A percentile compares a stretch with the other conserved stretches of the same genome.
phyloP scores from a whole-genome alignment of 352 stramenopile genomes.

The Poterioochromonas sp. region DNA sequence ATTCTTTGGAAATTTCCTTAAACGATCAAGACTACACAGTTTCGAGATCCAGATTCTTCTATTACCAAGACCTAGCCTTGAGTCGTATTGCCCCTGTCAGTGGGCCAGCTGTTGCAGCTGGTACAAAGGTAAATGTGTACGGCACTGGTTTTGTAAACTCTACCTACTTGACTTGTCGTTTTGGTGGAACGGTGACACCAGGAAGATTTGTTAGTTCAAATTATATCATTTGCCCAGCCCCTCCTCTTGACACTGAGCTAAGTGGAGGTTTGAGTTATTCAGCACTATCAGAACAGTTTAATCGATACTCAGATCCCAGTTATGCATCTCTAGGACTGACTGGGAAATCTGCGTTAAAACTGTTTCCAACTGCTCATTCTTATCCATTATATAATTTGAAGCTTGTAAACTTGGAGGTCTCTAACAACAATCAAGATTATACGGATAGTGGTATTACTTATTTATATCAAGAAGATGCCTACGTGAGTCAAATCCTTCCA shows the following conservation, averaged over 20 bases:
- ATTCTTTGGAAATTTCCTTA: slow-evolving; percentile 29
- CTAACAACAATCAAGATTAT: slow-evolving; percentile 89
- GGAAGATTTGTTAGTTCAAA: slow-evolving; percentile 54
- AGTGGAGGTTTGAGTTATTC: slow-evolving; percentile 7
- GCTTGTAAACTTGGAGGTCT: slow-evolving; percentile 80
- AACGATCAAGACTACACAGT: slow-evolving; percentile 34
- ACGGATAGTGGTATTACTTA: slow-evolving; percentile 75
- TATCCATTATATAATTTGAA: slow-evolving; percentile 36
- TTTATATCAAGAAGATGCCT: slow-evolving; percentile 76
- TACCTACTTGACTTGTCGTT: slow-evolving; percentile 51
- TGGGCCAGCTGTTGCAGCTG: slow-evolving; percentile 18
- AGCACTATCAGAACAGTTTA: background rate
- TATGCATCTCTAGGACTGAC: background rate
- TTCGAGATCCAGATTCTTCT: slow-evolving; percentile 1
- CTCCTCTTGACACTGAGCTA: slow-evolving; percentile 39
- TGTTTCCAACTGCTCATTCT: slow-evolving; percentile 2
- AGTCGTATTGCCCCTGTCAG: slow-evolving; percentile 6
- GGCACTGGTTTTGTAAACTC: slow-evolving; percentile 35
- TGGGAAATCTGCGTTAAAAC: background rate
- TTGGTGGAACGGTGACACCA: slow-evolving; percentile 50
- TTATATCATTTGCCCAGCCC: slow-evolving; percentile 55
- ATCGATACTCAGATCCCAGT: slow-evolving; percentile 18
- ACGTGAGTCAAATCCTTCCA: slow-evolving; percentile 51
- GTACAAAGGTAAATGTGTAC: slow-evolving; percentile 13
- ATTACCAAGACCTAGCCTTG: background rate